Conservation (phyloP, 805 yeast species). For the Candida michaelii region DNA sequence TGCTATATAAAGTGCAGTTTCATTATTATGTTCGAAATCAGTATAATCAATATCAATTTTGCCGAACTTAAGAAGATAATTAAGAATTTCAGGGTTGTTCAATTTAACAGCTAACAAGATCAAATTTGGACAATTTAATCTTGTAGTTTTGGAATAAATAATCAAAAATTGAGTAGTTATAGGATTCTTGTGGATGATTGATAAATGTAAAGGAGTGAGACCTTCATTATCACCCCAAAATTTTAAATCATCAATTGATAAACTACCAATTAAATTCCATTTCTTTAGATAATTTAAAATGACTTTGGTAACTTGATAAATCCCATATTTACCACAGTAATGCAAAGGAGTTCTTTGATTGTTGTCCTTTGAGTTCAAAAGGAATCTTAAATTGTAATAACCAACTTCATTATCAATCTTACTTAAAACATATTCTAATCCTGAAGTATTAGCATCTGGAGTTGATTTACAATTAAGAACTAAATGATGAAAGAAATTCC, state of each 20-base stretch:
- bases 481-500: slow-evolving; percentile 84
- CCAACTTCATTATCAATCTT: slow-evolving; percentile 31
- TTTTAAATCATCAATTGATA: slow-evolving; percentile 54
- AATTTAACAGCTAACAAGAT: slow-evolving; percentile 69
- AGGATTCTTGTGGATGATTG: slow-evolving; percentile 83
- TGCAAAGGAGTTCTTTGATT: slow-evolving; percentile 85
- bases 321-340: slow-evolving; percentile 85
- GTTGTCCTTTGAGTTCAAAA: slow-evolving; percentile 65
- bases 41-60: slow-evolving; percentile 65
- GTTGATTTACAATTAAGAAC: slow-evolving; percentile 53
- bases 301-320: slow-evolving; percentile 58
- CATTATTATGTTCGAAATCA: slow-evolving; percentile 57
- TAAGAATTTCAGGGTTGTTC: slow-evolving; percentile 56
- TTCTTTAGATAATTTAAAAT: slow-evolving; percentile 54
- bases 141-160: slow-evolving; percentile 36
- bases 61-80: slow-evolving; percentile 50
- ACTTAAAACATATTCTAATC: slow-evolving; percentile 58
- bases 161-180: slow-evolving; percentile 64
- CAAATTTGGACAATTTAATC: slow-evolving; percentile 54
- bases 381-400: slow-evolving; percentile 15
- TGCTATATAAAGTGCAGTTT: slow-evolving; percentile 83
- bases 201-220: slow-evolving; percentile 78
- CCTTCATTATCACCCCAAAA: slow-evolving; percentile 79
- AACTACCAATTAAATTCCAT: slow-evolving; percentile 58
- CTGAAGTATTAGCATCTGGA: slow-evolving; percentile 40